Percentiles rank a stretch among this genome's conserved stretches.
Evolutionary conservation across 129 eudicot genomes (phyloP).

Genomic region (Logfia minima): DNA sequence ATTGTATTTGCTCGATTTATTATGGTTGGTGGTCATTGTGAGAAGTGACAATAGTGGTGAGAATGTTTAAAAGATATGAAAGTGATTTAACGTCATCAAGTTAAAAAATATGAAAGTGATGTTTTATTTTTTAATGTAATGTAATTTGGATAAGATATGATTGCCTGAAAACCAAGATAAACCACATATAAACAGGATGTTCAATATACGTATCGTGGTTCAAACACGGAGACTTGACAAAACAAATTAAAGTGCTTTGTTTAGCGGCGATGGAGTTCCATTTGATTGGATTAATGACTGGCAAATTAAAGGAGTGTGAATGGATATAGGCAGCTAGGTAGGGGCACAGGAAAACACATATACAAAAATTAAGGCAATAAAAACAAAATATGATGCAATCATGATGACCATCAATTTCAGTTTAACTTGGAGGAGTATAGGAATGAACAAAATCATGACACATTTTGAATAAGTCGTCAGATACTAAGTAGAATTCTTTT

Average conservation of each 20-base stretch:
- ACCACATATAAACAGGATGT: background rate
- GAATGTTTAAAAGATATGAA: too few relatives aligned
- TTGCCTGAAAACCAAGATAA: background rate
- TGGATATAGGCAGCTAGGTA: constrained; percentile 1
- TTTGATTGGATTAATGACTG: constrained; percentile 9
- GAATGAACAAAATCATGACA: constrained; percentile 27
- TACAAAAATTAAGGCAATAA: background rate
- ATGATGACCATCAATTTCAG: background rate
- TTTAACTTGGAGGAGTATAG: constrained; percentile 17
- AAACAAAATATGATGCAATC: constrained; percentile 20
- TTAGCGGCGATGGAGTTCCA: background rate
- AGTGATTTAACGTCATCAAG: too few relatives aligned
- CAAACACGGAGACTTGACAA: background rate
- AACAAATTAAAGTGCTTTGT: background rate
- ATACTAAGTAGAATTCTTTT: too few relatives aligned
- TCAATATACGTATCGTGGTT: background rate
- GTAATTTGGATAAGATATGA: too few relatives aligned
- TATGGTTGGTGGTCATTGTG: too few relatives aligned
- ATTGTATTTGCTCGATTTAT: too few relatives aligned
- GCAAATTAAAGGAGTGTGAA: constrained; percentile 4
- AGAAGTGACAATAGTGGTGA: too few relatives aligned
- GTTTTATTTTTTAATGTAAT: too few relatives aligned
- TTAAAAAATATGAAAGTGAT: too few relatives aligned
- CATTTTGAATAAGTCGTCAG: background rate
- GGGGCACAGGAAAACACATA: constrained; percentile 6